Conservation (phyloP, 768 basidiomycete genomes). For the Rhodotorula diobovata region DNA sequence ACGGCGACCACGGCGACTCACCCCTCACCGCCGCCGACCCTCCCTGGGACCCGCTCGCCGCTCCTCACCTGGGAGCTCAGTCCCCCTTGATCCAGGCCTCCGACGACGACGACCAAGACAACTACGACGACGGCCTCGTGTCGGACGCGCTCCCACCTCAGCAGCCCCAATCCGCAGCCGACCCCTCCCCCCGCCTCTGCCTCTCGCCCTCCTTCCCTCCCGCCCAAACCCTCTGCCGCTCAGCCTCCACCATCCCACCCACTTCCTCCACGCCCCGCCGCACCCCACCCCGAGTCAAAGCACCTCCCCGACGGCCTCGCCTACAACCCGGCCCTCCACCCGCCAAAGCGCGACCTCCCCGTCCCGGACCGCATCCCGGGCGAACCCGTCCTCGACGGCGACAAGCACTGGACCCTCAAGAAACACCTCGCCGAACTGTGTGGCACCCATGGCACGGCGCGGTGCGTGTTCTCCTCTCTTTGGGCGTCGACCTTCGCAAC, state of each 20-base stretch:
- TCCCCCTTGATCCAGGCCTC: not conserved
- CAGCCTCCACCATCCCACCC: not conserved
- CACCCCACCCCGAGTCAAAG: not conserved
- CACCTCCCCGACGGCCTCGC: not conserved
- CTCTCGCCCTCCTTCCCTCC: not conserved
- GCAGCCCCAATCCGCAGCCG: not conserved
- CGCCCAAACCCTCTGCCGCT: too few species aligned
- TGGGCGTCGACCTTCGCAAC: not conserved
- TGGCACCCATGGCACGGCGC: constrained; percentile 7
- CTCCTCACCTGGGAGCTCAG: not conserved
- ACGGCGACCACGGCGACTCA: constrained; percentile 6
- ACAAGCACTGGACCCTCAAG: constrained; percentile 31
- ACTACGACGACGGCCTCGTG: not conserved
- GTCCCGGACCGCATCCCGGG: constrained; percentile 41
- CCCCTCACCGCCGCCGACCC: not conserved
- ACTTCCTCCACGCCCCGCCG: not conserved
- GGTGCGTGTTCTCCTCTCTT: not conserved
- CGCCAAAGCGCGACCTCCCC: constrained; percentile 27
- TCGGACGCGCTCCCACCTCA: too few species aligned
- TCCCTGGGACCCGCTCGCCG: too few species aligned
- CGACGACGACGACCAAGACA: too few species aligned
- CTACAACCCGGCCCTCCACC: constrained; percentile 14
- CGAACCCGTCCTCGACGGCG: constrained; percentile 18
- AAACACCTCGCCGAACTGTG: constrained; percentile 39
- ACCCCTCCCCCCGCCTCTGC: not conserved